phyloP scores from a whole-genome alignment of 371 early-diverging fungal genomes.

The Rhizopus microsporus region DNA sequence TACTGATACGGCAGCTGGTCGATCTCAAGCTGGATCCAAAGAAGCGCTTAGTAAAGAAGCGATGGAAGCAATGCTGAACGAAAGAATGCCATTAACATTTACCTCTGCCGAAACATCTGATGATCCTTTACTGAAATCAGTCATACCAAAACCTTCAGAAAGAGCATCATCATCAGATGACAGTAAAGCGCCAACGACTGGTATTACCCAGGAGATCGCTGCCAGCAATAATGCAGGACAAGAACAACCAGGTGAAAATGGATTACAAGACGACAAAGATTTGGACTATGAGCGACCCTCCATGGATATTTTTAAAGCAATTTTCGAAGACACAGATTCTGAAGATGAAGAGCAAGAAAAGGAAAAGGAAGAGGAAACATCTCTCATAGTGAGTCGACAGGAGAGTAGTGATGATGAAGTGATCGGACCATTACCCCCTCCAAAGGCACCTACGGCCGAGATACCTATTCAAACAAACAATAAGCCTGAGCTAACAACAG shows the following conservation, averaged over 20 bases:
- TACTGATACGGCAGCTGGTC: slow-evolving; percentile 25
- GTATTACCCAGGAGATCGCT: slow-evolving; percentile 29
- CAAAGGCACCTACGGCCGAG: slow-evolving; percentile 19
- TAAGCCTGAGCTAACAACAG: background rate
- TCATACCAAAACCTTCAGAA: slow-evolving; percentile 51
- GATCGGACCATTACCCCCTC: slow-evolving; percentile 42
- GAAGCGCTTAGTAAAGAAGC: slow-evolving; percentile 59
- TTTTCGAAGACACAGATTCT: slow-evolving; percentile 73
- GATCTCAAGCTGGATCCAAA: slow-evolving; percentile 40
- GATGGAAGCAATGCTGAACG: slow-evolving; percentile 60
- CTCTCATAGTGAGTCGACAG: background rate
- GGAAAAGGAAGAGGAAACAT: slow-evolving; percentile 13
- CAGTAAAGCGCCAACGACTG: slow-evolving; percentile 51
- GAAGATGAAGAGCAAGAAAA: slow-evolving; percentile 56
- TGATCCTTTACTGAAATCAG: slow-evolving; percentile 37
- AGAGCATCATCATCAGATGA: slow-evolving; percentile 51
- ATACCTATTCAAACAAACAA: slow-evolving; percentile 9
- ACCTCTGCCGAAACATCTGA: slow-evolving; percentile 12
- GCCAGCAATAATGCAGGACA: slow-evolving; percentile 42
- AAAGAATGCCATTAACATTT: slow-evolving; percentile 21
- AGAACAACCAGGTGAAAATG: slow-evolving; percentile 37
- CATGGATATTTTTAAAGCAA: slow-evolving; percentile 87
- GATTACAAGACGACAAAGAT: slow-evolving; percentile 2
- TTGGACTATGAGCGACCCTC: slow-evolving; percentile 65
- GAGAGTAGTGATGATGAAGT: slow-evolving; percentile 21